Percentiles rank a stretch among this genome's conserved stretches.
Conservation (phyloP, 1,284 basidiomycete genomes). For the Marasmius oreades region DNA sequence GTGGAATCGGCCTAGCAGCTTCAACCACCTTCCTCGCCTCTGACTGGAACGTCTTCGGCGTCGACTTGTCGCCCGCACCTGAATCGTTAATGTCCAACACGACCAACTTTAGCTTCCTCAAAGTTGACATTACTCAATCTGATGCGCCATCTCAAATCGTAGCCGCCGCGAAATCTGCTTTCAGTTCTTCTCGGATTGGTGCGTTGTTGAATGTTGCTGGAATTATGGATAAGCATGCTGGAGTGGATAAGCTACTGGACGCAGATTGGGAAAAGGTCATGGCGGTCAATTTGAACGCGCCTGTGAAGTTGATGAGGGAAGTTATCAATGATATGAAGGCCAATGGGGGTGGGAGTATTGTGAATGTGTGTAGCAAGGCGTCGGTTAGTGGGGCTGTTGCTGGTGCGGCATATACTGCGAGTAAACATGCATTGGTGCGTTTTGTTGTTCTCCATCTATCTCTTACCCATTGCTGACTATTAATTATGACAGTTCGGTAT, state of each 20-base stretch:
- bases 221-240: conserved; percentile 13
- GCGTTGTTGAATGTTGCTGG: conserved; percentile 19
- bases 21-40: conserved; percentile 24
- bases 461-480: not conserved
- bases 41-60: conserved; percentile 15
- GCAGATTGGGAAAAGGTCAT: conserved; percentile 17
- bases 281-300: conserved; percentile 16
- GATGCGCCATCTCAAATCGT: conserved; percentile 14
- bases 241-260: conserved; percentile 12
- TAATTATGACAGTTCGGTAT: conserved; percentile 5
- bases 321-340: conserved; percentile 18
- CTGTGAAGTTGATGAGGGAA: conserved; percentile 17
- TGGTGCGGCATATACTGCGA: conserved; percentile 18
- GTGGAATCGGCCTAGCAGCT: conserved; percentile 31
- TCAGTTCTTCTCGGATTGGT: conserved; percentile 13
- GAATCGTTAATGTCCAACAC: not conserved
- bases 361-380: conserved; percentile 18
- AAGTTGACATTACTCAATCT: conserved; percentile 11
- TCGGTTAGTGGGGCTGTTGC: conserved; percentile 14
- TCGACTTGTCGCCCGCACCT: conserved; percentile 12
- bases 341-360: conserved; percentile 15
- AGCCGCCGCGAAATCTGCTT: conserved; percentile 8
- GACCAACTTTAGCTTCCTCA: conserved; percentile 11
- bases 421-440: conserved; percentile 18
- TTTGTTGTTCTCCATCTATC: not conserved